Conservation (phyloP, 2,329 filamentous ascomycete genomes). For the Exophiala spinifera region DNA sequence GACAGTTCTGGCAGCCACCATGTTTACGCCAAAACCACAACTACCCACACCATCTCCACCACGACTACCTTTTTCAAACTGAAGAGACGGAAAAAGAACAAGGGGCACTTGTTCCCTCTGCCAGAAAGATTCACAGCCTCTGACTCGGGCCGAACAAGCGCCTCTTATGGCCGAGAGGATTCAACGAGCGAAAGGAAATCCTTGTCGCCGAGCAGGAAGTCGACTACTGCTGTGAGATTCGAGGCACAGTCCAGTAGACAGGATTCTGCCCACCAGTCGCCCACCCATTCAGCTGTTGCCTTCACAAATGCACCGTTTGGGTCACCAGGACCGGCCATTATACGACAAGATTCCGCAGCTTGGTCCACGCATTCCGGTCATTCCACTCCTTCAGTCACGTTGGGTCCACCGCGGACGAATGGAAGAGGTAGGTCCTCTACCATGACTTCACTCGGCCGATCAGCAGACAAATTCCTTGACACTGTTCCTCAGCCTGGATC, state of each 20-base stretch:
- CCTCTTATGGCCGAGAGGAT: constrained; percentile 39
- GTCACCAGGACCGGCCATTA: constrained; percentile 44
- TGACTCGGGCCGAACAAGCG: constrained; percentile 38
- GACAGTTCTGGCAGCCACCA: constrained; percentile 69
- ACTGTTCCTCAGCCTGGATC: constrained; percentile 58
- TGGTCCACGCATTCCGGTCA: constrained; percentile 64
- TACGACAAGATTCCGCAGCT: constrained; percentile 60
- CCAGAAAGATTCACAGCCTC: constrained; percentile 65
- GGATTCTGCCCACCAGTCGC: constrained; percentile 44
- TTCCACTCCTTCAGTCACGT: constrained; percentile 57
- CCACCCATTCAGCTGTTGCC: constrained; percentile 53
- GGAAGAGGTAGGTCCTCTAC: constrained; percentile 82
- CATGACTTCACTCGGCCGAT: constrained; percentile 74
- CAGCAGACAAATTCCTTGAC: constrained; percentile 58
- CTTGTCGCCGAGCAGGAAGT: constrained; percentile 28
- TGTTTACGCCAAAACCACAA: constrained; percentile 58
- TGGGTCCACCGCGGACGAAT: constrained; percentile 57
- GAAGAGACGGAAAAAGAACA: constrained; percentile 66
- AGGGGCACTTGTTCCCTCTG: constrained; percentile 80
- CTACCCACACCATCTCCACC: constrained; percentile 62
- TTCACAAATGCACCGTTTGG: constrained; percentile 48
- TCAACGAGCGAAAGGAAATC: constrained; percentile 38
- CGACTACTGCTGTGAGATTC: constrained; percentile 25
- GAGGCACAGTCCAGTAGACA: constrained; percentile 15
- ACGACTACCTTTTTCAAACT: constrained; percentile 78